Base-by-base conservation (phyloP, 2,329 filamentous ascomycete species). In the Fusarium austroafricanum region DNA sequence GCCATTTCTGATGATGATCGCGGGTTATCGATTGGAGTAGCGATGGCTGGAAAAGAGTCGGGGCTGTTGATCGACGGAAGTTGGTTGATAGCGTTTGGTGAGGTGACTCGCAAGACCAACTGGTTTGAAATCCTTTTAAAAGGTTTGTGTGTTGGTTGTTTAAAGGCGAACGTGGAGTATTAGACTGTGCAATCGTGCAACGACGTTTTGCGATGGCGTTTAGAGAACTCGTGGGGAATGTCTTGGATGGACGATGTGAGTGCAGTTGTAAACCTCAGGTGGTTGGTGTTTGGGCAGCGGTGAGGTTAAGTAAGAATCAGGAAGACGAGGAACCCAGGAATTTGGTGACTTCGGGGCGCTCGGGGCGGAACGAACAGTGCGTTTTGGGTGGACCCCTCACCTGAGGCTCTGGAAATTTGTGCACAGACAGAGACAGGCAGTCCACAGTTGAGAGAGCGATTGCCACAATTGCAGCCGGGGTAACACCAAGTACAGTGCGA, bases 1-100 rank as follows among this genome's bases (percentile, higher is more conserved):
- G 86, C 84, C 87, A 89, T 89, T 82, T 72, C 63, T 76, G 50
- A 70, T 64, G 68, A 64, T 65, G 58, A 71, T 73, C 64, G 56
- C 71, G 66, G 68, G 61, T 55, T 73, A 49, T 71, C 50, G 68
- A 54, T 50, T 67, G 62, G 60, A 51, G 64, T 65, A 65, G 59
- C 56, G 39, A 49, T 64, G 33, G 46, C 42, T 55, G 46, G 33
- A 12, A 57, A 44, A 42, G 35, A 51, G 46, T 35, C 31, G 59
- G 62, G 52, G 57, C 46, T 58, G 37, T 49, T 55, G 61, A 54
- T 65, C 59, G 71, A 39, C 52, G 44, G 51, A 56, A 38, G 44
- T 44, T 62, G 54, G 14, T 20, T 43, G 67, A 47, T 53, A 35
- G 17, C 26, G 62, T 55, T 39, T 38, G 52, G 33, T 42, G 55